Conservation (phyloP, 257 asterid species). For the Catharanthus roseus region DNA sequence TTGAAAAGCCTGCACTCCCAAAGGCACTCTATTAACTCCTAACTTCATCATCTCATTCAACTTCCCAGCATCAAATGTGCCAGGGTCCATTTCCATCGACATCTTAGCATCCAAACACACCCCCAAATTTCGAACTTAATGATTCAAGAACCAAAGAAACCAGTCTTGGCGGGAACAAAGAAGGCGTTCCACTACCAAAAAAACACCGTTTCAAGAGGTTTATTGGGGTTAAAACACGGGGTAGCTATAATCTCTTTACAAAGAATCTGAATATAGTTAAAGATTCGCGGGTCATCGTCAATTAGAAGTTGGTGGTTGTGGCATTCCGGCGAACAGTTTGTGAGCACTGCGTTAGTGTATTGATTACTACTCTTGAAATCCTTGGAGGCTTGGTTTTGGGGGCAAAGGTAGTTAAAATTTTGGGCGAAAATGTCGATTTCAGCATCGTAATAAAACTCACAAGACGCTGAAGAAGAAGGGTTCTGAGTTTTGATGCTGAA, state of each 20-base stretch:
- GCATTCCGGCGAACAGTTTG: no score
- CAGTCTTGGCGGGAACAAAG: constrained; percentile 74
- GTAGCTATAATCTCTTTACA: constrained; percentile 73
- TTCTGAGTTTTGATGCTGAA: no score
- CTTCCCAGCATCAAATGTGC: constrained; percentile 58
- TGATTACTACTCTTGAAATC: no score
- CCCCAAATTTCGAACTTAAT: constrained; percentile 53
- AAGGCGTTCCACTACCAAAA: constrained; percentile 97
- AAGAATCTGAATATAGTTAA: constrained; percentile 54
- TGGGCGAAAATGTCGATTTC: no score
- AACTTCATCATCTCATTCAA: constrained; percentile 51
- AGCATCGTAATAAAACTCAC: no score
- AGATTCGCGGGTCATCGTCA: constrained; percentile 77
- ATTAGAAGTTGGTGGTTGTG: no score
- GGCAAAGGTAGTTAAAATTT: no score
- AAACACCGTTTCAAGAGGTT: constrained; percentile 81
- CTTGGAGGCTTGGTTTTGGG: no score
- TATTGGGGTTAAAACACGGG: constrained; percentile 26
- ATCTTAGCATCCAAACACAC: constrained; percentile 64
- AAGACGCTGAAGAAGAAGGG: no score
- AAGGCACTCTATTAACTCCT: constrained; percentile 87
- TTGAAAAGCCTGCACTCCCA: constrained; percentile 93
- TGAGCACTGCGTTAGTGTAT: no score
- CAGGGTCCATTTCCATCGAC: constrained; percentile 99
- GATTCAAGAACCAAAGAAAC: constrained; percentile 57